Conservation (phyloP, 176 grass and related monocot species). For the Cymbopogon citratus region DNA sequence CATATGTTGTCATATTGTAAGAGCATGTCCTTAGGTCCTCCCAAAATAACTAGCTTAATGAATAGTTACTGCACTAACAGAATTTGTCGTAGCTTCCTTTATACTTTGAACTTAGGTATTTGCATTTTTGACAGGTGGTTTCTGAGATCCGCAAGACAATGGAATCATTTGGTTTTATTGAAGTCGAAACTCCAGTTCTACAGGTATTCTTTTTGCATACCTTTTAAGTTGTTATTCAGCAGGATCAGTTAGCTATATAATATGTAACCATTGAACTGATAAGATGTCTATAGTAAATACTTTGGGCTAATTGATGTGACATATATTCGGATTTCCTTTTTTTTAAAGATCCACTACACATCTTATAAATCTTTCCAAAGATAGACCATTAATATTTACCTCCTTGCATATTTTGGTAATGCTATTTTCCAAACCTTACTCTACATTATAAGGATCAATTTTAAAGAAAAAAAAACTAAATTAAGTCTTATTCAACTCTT, state of each 20-base stretch:
- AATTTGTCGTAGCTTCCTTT: neutral
- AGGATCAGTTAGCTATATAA: neutral
- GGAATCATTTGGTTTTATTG: conserved; percentile 96
- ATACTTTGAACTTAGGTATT: conserved; percentile 6
- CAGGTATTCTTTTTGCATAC: conserved; percentile 52
- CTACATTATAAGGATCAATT: neutral
- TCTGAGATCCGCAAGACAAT: conserved; percentile 94
- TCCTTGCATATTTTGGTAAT: neutral
- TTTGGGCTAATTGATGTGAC: neutral
- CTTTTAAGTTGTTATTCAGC: too few relatives aligned
- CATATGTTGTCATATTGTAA: conserved; percentile 1
- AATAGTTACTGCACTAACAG: neutral
- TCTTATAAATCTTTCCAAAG: neutral
- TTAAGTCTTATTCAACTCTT: neutral
- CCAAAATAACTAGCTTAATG: neutral
- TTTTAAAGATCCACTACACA: neutral
- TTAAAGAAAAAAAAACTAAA: neutral
- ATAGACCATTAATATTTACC: neutral
- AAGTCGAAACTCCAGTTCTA: conserved; percentile 98
- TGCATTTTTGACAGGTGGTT: conserved; percentile 55
- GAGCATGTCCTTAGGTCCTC: neutral
- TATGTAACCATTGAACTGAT: neutral
- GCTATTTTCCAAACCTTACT: neutral
- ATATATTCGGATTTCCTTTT: neutral
- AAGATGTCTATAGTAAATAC: neutral